Evolutionary conservation across 495 filamentous ascomycete genomes (phyloP).

Genomic region (Mytilinidion resinicola): DNA sequence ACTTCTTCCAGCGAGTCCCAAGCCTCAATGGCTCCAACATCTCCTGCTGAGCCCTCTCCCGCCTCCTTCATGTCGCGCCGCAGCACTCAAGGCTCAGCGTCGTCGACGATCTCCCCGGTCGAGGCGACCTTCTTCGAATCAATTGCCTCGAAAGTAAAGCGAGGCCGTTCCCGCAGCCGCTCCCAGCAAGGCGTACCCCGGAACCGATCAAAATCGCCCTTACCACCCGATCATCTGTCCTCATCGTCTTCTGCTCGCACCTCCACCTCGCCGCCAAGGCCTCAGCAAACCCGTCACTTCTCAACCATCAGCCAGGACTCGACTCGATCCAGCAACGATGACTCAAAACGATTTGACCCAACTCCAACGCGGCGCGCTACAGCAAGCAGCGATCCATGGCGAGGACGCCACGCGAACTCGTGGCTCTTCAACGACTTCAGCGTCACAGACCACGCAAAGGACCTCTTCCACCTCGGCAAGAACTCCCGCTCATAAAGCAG

Average conservation of each 20-base stretch:
- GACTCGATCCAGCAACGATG: neutral
- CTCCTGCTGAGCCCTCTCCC: slow-evolving; percentile 13
- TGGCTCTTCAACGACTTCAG: slow-evolving; percentile 31
- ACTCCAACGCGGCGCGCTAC: slow-evolving; percentile 14
- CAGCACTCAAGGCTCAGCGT: slow-evolving; percentile 6
- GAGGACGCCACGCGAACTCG: slow-evolving; percentile 26
- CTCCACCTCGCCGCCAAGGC: slow-evolving; percentile 5
- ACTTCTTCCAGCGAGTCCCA: slow-evolving; percentile 9
- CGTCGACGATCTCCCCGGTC: slow-evolving; percentile 1
- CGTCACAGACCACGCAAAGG: slow-evolving; percentile 21
- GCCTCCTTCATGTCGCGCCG: slow-evolving; percentile 16
- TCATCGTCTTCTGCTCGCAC: slow-evolving; percentile 1
- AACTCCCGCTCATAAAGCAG: slow-evolving; percentile 6
- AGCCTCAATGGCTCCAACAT: slow-evolving; percentile 16
- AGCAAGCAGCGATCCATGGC: slow-evolving; percentile 24
- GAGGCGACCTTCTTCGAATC: slow-evolving; percentile 26
- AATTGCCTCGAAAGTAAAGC: slow-evolving; percentile 16
- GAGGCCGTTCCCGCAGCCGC: slow-evolving; percentile 21
- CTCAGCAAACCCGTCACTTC: slow-evolving; percentile 21
- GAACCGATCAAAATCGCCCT: slow-evolving; percentile 22
- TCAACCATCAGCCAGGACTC: slow-evolving; percentile 19
- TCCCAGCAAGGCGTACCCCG: slow-evolving; percentile 10
- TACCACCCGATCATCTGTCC: slow-evolving; percentile 24
- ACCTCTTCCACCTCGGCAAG: slow-evolving; percentile 18
- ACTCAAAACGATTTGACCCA: slow-evolving; percentile 10